phyloP scores from a whole-genome alignment of 2,329 filamentous ascomycete species.

The Phaeosphaeria sp. region DNA sequence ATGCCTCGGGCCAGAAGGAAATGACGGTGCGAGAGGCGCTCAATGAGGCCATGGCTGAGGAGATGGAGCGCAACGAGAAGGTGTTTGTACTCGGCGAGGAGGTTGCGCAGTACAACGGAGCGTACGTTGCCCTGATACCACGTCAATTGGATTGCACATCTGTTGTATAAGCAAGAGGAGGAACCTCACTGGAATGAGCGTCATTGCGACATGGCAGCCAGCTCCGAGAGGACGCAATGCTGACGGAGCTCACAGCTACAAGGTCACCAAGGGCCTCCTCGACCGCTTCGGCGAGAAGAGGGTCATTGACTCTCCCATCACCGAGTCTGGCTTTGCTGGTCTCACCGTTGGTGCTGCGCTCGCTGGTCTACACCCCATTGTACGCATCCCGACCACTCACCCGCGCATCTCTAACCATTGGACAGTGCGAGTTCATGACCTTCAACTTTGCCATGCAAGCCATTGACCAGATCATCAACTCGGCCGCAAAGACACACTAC shows the following conservation, averaged over 20 bases:
- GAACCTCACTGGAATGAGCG: neutral
- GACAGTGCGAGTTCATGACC: slow-evolving; percentile 98
- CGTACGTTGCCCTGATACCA: slow-evolving; percentile 57
- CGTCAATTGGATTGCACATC: slow-evolving; percentile 13
- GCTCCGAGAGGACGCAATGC: slow-evolving; percentile 19
- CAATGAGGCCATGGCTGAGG: slow-evolving; percentile 97
- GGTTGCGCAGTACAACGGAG: slow-evolving; percentile 99
- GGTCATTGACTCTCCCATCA: slow-evolving; percentile 98
- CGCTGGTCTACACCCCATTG: slow-evolving; percentile 90
- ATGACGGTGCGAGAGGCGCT: slow-evolving; percentile 96
- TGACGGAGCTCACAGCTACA: slow-evolving; percentile 71
- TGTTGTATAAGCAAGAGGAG: slow-evolving; percentile 5
- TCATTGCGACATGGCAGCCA: neutral
- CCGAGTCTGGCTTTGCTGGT: slow-evolving; percentile 93
- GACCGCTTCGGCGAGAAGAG: slow-evolving; percentile 97
- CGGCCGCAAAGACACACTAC: slow-evolving; percentile 97
- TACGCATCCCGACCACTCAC: slow-evolving; percentile 57
- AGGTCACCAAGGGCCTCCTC: slow-evolving; percentile 96
- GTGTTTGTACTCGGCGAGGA: slow-evolving; percentile 97
- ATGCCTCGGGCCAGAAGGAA: slow-evolving; percentile 77
- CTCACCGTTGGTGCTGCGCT: slow-evolving; percentile 93
- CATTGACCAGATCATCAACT: slow-evolving; percentile 99
- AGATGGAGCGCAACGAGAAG: slow-evolving; percentile 92
- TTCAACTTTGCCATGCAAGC: slow-evolving; percentile 99
- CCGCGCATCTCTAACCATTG: slow-evolving; percentile 18